Conservation (phyloP, 2,329 filamentous ascomycete species). For the Fonsecaea multimorphosa region DNA sequence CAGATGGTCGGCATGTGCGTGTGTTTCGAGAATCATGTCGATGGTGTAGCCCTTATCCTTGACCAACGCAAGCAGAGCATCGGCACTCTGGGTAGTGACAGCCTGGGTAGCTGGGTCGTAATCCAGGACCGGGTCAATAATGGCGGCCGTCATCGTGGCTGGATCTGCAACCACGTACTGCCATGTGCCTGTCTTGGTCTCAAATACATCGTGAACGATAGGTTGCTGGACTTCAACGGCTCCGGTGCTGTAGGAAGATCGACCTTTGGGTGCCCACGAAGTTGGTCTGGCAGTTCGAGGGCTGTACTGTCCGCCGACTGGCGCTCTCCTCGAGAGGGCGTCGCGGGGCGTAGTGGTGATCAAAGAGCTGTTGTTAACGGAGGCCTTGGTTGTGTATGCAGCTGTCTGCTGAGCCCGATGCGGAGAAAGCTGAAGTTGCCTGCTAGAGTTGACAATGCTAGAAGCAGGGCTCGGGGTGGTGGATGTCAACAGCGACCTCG, state of each 20-base stretch:
- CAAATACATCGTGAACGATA: slow-evolving; percentile 43
- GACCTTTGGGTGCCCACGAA: neutral
- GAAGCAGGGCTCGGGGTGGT: neutral
- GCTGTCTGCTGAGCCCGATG: neutral
- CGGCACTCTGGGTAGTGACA: slow-evolving; percentile 61
- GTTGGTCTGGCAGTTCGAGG: neutral
- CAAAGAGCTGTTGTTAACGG: neutral
- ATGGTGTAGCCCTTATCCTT: slow-evolving; percentile 56
- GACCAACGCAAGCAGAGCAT: slow-evolving; percentile 57
- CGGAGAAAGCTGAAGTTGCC: neutral
- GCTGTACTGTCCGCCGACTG: neutral
- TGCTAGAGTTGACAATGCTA: slow-evolving; percentile 1
- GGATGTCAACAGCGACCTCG: neutral
- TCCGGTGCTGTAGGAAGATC: slow-evolving; percentile 10
- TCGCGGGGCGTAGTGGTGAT: neutral
- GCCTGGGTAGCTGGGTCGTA: slow-evolving; percentile 55
- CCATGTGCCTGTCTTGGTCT: slow-evolving; percentile 60
- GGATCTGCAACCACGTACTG: slow-evolving; percentile 67
- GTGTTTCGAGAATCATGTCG: slow-evolving; percentile 65
- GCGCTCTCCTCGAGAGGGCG: neutral
- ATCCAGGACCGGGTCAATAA: slow-evolving; percentile 69
- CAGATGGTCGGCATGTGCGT: slow-evolving; percentile 66
- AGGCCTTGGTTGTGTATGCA: slow-evolving; percentile 1
- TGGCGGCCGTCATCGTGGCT: slow-evolving; percentile 54
- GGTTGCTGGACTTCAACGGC: neutral